Base-by-base conservation (phyloP, 2,329 filamentous ascomycete genomes). In the Ascochyta viciae-villosae region DNA sequence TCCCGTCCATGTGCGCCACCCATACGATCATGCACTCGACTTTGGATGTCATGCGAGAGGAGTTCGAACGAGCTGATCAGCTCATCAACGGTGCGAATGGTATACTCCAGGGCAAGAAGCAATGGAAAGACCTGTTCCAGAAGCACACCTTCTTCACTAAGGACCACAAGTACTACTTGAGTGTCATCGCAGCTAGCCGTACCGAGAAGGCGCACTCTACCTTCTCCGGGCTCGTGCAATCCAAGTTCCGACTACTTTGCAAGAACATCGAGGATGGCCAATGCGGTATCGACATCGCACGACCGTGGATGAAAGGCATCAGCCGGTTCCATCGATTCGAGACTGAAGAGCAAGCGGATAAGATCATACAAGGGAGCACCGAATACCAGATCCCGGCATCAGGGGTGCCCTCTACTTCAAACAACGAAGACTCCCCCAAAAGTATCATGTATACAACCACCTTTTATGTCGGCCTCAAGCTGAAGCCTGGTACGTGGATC, bases 1-100 rank as follows among this genome's bases (percentile, higher is more conserved):
- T 97, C 74, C 95, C 95, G 3, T 96, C 92, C 45, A 98, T 97
- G 93, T 98, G 95, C 75, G 89, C 95, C 1, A 98, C 95, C 0
- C 95, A 96, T 80, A 98, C 96, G 70, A 89, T 99, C 58, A 93
- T 90, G 3, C 82, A 86, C 62, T 98, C 94, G 1, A 96, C 92
- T 1, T 91, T 92, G 80, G 81, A 85, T 6, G 87, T 97, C 45
- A 92, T 99, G 70, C 85, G 92, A 63, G 84, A 88, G 42, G 95
- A 99, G 73, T 85, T 98, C 19, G 83, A 88, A 61, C 87, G 91
- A 34, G 95, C 89, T 5, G 85, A 88, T 47, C 83, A 90, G 47
- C 89, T 97, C 50, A 87, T 92, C 9, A 87, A 90, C 60, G 86
- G 87, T 65, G 87, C 91, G 7, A 87, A 90, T 60, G 86, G 87